These are phyloP conservation scores for Santalum album DNA, from an alignment of 164 flowering plant species.

Conservation along the genomic window DNA sequence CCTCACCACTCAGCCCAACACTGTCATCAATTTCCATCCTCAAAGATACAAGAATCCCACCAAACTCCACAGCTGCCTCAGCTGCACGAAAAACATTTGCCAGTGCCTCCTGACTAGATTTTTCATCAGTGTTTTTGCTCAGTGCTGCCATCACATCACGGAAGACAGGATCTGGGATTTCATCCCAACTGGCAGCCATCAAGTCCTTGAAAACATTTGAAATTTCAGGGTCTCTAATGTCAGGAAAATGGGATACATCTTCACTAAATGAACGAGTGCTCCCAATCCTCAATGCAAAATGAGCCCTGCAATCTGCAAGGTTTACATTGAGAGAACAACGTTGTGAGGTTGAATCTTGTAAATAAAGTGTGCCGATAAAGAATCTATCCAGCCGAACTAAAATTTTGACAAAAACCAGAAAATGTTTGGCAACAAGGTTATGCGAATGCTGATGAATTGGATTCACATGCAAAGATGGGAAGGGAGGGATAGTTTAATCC, in stretches of 20 bases:
- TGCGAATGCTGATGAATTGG: not conserved
- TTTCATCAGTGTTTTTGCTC: not conserved
- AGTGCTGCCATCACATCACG: not conserved
- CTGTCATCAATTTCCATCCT: not conserved
- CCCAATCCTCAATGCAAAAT: not conserved
- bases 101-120: not conserved
- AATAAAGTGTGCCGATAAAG: not conserved
- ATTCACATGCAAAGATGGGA: not conserved
- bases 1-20: slow-evolving; percentile 1
- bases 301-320: not conserved
- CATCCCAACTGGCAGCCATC: not conserved
- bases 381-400: not conserved
- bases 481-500: not conserved
- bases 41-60: not conserved
- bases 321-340: not conserved
- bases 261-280: not conserved
- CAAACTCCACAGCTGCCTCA: slow-evolving; percentile 3
- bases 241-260: not conserved
- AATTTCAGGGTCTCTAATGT: not conserved
- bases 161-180: not conserved
- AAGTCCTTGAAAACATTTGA: not conserved
- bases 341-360: not conserved
- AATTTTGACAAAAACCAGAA: not conserved
- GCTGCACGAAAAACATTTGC: slow-evolving; percentile 3
- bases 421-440: not conserved